Percentiles rank a stretch among this genome's conserved stretches.
These are phyloP conservation scores for Harrya chromipes DNA, from an alignment of 768 basidiomycete genomes.

Conservation along the genomic window DNA sequence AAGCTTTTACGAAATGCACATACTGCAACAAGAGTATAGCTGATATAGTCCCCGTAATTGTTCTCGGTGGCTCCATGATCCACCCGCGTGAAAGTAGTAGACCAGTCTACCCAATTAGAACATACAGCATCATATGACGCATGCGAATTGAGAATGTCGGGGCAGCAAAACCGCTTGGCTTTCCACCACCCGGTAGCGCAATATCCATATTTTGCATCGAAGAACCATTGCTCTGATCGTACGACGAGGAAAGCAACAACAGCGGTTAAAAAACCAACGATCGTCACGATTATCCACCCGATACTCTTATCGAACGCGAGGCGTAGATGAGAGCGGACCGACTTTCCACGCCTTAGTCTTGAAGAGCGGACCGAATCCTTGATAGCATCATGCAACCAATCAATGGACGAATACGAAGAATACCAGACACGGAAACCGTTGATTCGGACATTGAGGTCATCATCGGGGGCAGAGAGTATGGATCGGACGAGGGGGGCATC, in stretches of 20 bases:
- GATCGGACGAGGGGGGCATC: conserved; percentile 46
- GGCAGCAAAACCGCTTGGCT: conserved; percentile 83
- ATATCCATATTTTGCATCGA: conserved; percentile 91
- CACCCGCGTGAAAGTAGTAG: conserved; percentile 44
- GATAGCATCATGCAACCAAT: conserved; percentile 96
- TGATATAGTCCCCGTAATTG: conserved; percentile 59
- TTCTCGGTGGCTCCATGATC: conserved; percentile 14
- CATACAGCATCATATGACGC: conserved; percentile 43
- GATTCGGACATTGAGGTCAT: conserved; percentile 58
- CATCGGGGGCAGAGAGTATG: conserved; percentile 33
- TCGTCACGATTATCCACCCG: conserved; percentile 87
- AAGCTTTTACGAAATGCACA: conserved; percentile 27
- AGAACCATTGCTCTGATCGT: conserved; percentile 82
- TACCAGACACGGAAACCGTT: conserved; percentile 89
- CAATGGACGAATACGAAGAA: conserved; percentile 84
- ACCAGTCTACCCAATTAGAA: conserved; percentile 74
- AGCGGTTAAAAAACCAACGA: conserved; percentile 85
- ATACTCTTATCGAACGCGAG: conserved; percentile 71
- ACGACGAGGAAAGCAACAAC: conserved; percentile 84
- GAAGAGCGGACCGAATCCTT: conserved; percentile 86
- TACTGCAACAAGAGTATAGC: conserved; percentile 79
- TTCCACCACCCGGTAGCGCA: conserved; percentile 69
- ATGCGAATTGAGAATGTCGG: conserved; percentile 23
- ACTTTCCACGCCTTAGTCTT: conserved; percentile 65
- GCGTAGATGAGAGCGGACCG: conserved; percentile 60